phyloP scores from a whole-genome alignment of 1,284 basidiomycete genomes.

The Tilletia walkeri region DNA sequence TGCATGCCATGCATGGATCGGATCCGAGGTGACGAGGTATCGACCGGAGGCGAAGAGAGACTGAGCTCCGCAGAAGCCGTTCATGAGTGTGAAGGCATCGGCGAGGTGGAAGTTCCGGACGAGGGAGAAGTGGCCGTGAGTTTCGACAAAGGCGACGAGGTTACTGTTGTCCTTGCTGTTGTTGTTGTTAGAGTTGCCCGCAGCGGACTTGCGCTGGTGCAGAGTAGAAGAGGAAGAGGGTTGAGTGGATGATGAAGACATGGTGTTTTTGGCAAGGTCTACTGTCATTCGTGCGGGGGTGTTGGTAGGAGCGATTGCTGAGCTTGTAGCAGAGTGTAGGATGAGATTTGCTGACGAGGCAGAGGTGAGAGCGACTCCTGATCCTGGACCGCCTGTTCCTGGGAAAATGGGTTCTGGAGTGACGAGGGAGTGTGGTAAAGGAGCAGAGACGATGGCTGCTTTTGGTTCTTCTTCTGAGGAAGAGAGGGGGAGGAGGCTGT shows the following conservation, averaged over 20 bases:
- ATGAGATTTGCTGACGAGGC: not conserved
- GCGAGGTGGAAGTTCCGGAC: constrained; percentile 85
- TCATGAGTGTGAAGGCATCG: constrained; percentile 99
- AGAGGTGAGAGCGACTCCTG: constrained; percentile 14
- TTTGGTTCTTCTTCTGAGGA: constrained; percentile 18
- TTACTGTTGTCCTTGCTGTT: constrained; percentile 24
- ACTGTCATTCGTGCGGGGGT: constrained; percentile 36
- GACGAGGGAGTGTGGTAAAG: constrained; percentile 9
- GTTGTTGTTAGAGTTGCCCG: not conserved
- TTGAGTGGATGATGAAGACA: not conserved
- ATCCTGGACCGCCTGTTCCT: constrained; percentile 10
- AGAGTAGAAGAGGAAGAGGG: constrained; percentile 14
- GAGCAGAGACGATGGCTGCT: constrained; percentile 13
- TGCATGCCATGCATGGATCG: constrained; percentile 64
- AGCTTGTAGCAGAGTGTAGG: constrained; percentile 10
- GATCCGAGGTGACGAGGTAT: constrained; percentile 78
- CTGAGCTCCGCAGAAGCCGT: constrained; percentile 95
- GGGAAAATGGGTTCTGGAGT: not conserved
- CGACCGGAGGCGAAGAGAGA: constrained; percentile 89
- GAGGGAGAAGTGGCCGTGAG: constrained; percentile 52
- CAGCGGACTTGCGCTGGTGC: constrained; percentile 29
- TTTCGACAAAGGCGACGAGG: constrained; percentile 51
- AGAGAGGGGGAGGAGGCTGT: constrained; percentile 26
- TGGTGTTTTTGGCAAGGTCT: constrained; percentile 22
- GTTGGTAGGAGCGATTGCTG: constrained; percentile 31